These are phyloP conservation scores for Cryptococcus sp. DNA, from an alignment of 1,284 basidiomycete genomes.

Conservation along the genomic window DNA sequence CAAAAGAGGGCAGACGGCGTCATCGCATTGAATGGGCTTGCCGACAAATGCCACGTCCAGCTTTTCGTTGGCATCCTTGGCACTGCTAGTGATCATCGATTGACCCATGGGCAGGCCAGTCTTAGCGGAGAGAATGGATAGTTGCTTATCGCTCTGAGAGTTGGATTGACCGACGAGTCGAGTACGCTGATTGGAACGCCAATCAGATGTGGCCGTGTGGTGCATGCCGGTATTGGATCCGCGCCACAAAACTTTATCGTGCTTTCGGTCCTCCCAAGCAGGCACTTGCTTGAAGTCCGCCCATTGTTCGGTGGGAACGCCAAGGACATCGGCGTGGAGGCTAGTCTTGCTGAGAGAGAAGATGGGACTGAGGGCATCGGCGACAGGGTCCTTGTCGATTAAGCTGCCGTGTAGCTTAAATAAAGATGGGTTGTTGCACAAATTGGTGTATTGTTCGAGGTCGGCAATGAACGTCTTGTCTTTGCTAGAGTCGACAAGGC, in stretches of 20 bases:
- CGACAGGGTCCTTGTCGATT: slow-evolving; percentile 18
- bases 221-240: too few relatives aligned
- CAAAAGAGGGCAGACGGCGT: background rate
- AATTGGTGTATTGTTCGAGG: too few relatives aligned
- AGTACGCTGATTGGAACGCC: background rate
- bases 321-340: slow-evolving; percentile 34
- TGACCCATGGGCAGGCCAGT: too few relatives aligned
- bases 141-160: too few relatives aligned
- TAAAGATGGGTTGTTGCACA: background rate
- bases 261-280: too few relatives aligned
- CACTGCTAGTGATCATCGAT: slow-evolving; percentile 56
- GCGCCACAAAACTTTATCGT: too few relatives aligned
- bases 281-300: slow-evolving; percentile 44
- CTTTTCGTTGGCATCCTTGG: slow-evolving; percentile 54
- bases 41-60: slow-evolving; percentile 56
- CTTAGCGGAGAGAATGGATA: too few relatives aligned
- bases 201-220: slow-evolving; percentile 56
- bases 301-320: slow-evolving; percentile 62
- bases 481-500: too few relatives aligned
- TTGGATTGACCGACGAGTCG: too few relatives aligned
- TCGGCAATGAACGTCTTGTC: too few relatives aligned
- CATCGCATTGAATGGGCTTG: slow-evolving; percentile 25
- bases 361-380: slow-evolving; percentile 21
- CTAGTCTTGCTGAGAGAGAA: slow-evolving; percentile 36
- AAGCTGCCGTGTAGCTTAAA: slow-evolving; percentile 28